These are phyloP conservation scores for Puccinia triticina DNA, from an alignment of 1,284 basidiomycete species.

Conservation along the genomic window DNA sequence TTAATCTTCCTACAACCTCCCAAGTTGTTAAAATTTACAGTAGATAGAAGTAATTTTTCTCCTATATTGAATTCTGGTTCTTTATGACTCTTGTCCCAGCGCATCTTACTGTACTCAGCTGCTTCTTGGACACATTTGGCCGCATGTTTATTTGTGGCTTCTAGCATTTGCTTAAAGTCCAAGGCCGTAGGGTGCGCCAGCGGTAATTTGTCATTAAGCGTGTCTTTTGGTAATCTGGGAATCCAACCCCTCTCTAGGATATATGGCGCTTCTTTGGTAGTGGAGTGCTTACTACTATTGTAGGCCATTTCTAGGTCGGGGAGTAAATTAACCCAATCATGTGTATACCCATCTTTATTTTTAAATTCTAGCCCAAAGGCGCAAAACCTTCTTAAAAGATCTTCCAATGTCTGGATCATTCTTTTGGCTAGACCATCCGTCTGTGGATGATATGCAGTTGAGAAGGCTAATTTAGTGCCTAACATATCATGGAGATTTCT, in stretches of 20 bases:
- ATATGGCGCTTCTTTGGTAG: slow-evolving; percentile 1
- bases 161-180: not conserved
- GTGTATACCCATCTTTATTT: slow-evolving; percentile 27
- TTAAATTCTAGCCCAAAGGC: slow-evolving; percentile 31
- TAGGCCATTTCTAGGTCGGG: slow-evolving; percentile 24
- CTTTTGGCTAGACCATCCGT: slow-evolving; percentile 56
- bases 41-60: not conserved
- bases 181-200: not conserved
- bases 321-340: slow-evolving; percentile 21
- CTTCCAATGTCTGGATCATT: slow-evolving; percentile 55
- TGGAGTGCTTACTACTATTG: slow-evolving; percentile 25
- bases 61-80: slow-evolving; percentile 1
- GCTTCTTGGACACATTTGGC: not conserved
- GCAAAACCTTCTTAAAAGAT: slow-evolving; percentile 53
- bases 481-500: slow-evolving; percentile 60
- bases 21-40: not conserved
- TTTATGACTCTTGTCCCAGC: not conserved
- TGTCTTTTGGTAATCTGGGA: slow-evolving; percentile 2
- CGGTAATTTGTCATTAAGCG: not conserved
- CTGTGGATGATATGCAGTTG: slow-evolving; percentile 64
- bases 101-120: not conserved
- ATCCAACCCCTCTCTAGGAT: slow-evolving; percentile 7
- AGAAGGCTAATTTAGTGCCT: slow-evolving; percentile 62
- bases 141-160: not conserved
- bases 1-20: not conserved